A percentile compares a stretch with the other conserved stretches of the same genome.
These are phyloP conservation scores for Pyrenophora teres DNA, from an alignment of 2,329 filamentous ascomycete species.

Conservation along the genomic window DNA sequence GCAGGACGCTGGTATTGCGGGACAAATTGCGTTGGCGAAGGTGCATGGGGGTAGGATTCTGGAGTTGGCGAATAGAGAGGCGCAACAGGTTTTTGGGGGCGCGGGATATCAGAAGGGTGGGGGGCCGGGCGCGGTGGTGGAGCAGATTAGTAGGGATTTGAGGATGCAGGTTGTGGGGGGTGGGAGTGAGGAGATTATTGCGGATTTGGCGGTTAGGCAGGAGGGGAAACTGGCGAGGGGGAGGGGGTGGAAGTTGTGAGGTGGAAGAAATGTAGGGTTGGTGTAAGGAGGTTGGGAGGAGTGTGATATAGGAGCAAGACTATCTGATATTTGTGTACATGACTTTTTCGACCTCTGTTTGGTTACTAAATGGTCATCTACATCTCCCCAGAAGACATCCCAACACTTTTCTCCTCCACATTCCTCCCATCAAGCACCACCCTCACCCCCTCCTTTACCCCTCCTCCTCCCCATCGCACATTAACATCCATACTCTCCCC, in stretches of 20 bases:
- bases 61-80: constrained; percentile 58
- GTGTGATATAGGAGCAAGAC: too few relatives aligned
- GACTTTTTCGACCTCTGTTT: too few relatives aligned
- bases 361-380: too few relatives aligned
- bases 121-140: constrained; percentile 55
- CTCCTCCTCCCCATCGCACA: constrained; percentile 8
- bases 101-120: constrained; percentile 58
- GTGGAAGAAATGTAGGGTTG: too few relatives aligned
- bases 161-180: constrained; percentile 59
- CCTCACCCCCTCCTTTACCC: not conserved
- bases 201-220: constrained; percentile 58
- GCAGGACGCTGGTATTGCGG: constrained; percentile 47
- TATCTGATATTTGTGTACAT: too few relatives aligned
- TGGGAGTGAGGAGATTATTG: constrained; percentile 61
- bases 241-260: constrained; percentile 51
- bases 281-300: too few relatives aligned
- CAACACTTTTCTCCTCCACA: constrained; percentile 3
- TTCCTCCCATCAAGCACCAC: constrained; percentile 15
- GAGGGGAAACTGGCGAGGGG: constrained; percentile 49
- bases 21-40: constrained; percentile 52
- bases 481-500: constrained; percentile 53
- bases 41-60: constrained; percentile 57
- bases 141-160: constrained; percentile 60
- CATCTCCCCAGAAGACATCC: too few relatives aligned
- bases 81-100: constrained; percentile 61